Percentiles rank a stretch among this genome's conserved stretches.
phyloP scores from a whole-genome alignment of 371 early-diverging fungal species.

The Mortierella sp. region DNA sequence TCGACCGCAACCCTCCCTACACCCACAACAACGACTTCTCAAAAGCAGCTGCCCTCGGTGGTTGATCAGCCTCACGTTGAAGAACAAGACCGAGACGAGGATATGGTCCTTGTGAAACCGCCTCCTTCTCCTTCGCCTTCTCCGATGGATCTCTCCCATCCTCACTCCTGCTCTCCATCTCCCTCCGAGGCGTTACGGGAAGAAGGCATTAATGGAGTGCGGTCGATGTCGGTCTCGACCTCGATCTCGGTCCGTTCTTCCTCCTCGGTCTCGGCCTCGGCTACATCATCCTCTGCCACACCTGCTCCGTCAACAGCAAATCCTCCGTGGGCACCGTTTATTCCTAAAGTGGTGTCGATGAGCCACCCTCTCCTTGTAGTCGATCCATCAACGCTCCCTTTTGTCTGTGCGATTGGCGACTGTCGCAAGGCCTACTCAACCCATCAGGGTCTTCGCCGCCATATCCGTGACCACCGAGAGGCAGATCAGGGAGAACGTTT shows the following conservation, averaged over 20 bases:
- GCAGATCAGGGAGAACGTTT: slow-evolving; percentile 24
- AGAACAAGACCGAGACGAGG: not conserved
- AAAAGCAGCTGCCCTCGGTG: not conserved
- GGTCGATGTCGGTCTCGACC: not conserved
- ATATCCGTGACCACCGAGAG: slow-evolving; percentile 47
- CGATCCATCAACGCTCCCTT: slow-evolving; percentile 21
- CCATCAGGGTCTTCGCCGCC: slow-evolving; percentile 41
- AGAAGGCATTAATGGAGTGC: not conserved
- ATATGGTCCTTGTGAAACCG: slow-evolving; percentile 5
- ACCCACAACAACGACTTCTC: not conserved
- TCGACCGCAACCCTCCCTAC: not conserved
- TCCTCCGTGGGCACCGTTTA: slow-evolving; percentile 1
- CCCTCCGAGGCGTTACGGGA: not conserved
- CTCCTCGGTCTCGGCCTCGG: not conserved
- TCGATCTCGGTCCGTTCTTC: slow-evolving; percentile 2
- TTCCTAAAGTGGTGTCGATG: not conserved
- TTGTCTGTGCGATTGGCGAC: slow-evolving; percentile 32
- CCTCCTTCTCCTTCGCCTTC: slow-evolving; percentile 8
- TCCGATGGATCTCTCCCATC: not conserved
- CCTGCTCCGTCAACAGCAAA: not conserved
- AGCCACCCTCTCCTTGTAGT: slow-evolving; percentile 3
- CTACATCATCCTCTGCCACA: not conserved
- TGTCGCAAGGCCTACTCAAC: slow-evolving; percentile 35
- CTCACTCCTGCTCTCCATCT: not conserved
- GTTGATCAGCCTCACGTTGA: not conserved